Percentiles rank a stretch among this genome's conserved stretches.
Evolutionary conservation across 768 basidiomycete species (phyloP).

Genomic region (Cyclocybe cylindracea): DNA sequence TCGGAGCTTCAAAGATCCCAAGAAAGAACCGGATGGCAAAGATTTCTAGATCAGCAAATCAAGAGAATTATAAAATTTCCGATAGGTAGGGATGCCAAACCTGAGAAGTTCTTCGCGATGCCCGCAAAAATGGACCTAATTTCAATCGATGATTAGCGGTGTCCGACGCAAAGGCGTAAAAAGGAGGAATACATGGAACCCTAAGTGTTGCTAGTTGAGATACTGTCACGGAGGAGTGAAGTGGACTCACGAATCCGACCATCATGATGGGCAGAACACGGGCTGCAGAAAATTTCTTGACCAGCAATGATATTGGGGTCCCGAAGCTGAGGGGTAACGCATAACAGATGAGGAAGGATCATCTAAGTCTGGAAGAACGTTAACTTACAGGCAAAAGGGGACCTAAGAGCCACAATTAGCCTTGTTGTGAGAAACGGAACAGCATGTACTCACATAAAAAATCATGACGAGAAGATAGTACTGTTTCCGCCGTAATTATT

Average conservation of each 20-base stretch:
- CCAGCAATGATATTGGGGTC: slow-evolving; percentile 50
- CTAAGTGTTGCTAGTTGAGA: slow-evolving; percentile 17
- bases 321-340: slow-evolving; percentile 35
- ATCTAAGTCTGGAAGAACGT: neutral
- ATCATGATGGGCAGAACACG: slow-evolving; percentile 49
- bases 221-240: neutral
- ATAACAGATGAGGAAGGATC: neutral
- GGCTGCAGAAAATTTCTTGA: slow-evolving; percentile 48
- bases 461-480: slow-evolving; percentile 52
- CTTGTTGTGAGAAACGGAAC: neutral
- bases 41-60: slow-evolving; percentile 30
- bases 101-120: slow-evolving; percentile 46
- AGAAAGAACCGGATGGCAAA: slow-evolving; percentile 51
- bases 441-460: slow-evolving; percentile 36
- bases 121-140: slow-evolving; percentile 45
- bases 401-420: slow-evolving; percentile 26
- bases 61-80: neutral
- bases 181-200: slow-evolving; percentile 38
- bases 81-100: slow-evolving; percentile 18
- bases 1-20: slow-evolving; percentile 51
- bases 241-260: slow-evolving; percentile 45
- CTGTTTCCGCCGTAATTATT: slow-evolving; percentile 18
- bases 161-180: neutral
- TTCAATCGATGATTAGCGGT: neutral
- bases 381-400: slow-evolving; percentile 45